These are phyloP conservation scores for Luffa acutangula DNA, from an alignment of 306 rosid genomes.

Conservation along the genomic window DNA sequence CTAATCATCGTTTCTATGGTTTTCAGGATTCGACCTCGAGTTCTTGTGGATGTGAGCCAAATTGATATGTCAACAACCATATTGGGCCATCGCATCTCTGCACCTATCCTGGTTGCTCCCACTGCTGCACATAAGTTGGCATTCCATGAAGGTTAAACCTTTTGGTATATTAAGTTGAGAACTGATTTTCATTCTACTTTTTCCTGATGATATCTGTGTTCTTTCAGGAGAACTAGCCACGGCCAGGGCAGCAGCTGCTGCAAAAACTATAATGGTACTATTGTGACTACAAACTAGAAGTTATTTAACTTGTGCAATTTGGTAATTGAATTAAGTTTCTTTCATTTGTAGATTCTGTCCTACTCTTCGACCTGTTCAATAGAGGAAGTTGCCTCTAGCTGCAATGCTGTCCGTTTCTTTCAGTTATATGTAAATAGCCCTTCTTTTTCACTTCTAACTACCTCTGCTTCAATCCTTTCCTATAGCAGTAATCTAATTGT, in stretches of 20 bases:
- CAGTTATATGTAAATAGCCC: conserved; percentile 41
- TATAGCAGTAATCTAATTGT: not conserved
- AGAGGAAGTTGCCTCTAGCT: conserved; percentile 66
- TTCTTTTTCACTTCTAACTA: not conserved
- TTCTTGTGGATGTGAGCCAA: conserved; percentile 60
- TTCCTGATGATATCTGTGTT: not conserved
- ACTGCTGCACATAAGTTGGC: conserved; percentile 43
- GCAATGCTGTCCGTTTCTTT: conserved; percentile 60
- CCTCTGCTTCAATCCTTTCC: not conserved
- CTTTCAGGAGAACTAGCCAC: conserved; percentile 58
- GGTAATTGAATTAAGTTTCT: not conserved
- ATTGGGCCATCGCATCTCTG: conserved; percentile 38
- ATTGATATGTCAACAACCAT: conserved; percentile 42
- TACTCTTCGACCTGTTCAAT: conserved; percentile 32
- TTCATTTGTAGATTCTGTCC: conserved; percentile 31
- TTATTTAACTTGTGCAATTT: not conserved
- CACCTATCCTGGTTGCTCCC: conserved; percentile 56
- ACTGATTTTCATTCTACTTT: not conserved
- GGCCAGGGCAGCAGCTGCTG: conserved; percentile 65
- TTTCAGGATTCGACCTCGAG: conserved; percentile 51
- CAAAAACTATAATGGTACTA: conserved; percentile 54
- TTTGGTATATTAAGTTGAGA: not conserved
- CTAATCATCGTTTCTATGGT: not conserved
- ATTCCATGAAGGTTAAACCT: conserved; percentile 42
- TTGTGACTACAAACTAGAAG: not conserved